Conservation (phyloP, 2,329 filamentous ascomycete species). For the Acrocalymma vagum region DNA sequence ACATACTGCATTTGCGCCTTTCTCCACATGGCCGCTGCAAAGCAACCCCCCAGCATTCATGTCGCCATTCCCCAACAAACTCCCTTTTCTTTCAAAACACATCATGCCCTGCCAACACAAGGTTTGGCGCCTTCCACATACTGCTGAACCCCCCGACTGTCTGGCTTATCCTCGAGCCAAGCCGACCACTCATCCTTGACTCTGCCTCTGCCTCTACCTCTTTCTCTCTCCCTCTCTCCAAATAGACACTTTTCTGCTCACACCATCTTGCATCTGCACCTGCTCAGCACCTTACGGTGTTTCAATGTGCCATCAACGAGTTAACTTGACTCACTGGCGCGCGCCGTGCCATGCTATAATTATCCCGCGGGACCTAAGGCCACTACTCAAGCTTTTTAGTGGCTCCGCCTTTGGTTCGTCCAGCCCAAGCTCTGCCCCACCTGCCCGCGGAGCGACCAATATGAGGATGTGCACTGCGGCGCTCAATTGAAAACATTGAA, state of each 20-base stretch:
- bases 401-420: not conserved
- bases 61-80: too few species aligned
- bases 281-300: not conserved
- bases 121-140: too few species aligned
- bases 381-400: slow-evolving; percentile 9
- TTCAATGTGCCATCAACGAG: too few species aligned
- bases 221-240: slow-evolving; percentile 4
- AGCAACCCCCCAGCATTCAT: too few species aligned
- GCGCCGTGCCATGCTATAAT: slow-evolving; percentile 21
- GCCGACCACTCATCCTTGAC: not conserved
- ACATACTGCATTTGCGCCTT: too few species aligned
- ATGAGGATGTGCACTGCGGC: slow-evolving; percentile 1
- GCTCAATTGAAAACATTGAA: not conserved
- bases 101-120: too few species aligned
- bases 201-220: not conserved
- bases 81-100: too few species aligned
- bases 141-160: not conserved
- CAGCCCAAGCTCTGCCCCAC: slow-evolving; percentile 6
- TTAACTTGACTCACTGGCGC: slow-evolving; percentile 24
- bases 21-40: too few species aligned
- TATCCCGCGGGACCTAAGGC: slow-evolving; percentile 18
- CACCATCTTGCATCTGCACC: not conserved
- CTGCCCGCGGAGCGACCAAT: slow-evolving; percentile 3
- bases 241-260: too few species aligned
- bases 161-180: not conserved